phyloP scores from a whole-genome alignment of 2,329 filamentous ascomycete species.

The Penicillium decumbens region DNA sequence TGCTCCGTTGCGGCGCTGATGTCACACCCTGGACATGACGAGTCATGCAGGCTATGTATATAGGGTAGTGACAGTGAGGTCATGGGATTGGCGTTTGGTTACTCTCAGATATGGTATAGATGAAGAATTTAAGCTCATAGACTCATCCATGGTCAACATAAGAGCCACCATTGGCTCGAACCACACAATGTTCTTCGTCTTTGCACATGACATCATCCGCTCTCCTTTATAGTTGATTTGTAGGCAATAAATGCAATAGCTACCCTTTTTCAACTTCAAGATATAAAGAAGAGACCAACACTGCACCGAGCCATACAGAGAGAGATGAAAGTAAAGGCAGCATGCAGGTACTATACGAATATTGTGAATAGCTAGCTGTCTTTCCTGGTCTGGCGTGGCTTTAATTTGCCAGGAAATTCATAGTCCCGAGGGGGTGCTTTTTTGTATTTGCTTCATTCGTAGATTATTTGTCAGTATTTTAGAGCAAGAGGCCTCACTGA shows the following conservation, averaged over 20 bases:
- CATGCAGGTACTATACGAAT: conserved; percentile 3
- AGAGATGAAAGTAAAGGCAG: conserved; percentile 4
- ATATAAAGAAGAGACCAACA: not conserved
- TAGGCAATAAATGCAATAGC: too few relatives aligned
- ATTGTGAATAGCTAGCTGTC: conserved; percentile 6
- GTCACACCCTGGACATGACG: conserved; percentile 23
- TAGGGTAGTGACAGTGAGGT: not conserved
- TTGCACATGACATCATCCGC: not conserved
- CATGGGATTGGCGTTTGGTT: not conserved
- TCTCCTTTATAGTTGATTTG: too few relatives aligned
- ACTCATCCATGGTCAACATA: conserved; percentile 3
- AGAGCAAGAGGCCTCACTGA: conserved; percentile 16
- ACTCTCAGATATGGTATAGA: not conserved
- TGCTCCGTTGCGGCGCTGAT: conserved; percentile 31
- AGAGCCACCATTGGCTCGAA: not conserved
- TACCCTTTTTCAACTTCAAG: not conserved
- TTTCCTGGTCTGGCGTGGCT: conserved; percentile 3
- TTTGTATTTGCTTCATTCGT: not conserved
- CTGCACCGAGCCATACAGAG: conserved; percentile 1
- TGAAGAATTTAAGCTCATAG: not conserved
- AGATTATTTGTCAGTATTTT: not conserved
- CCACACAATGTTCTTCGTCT: not conserved
- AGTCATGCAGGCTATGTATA: not conserved
- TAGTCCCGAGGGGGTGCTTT: not conserved
- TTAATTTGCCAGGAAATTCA: not conserved